Percentiles rank a stretch among this genome's conserved stretches.
Conservation (phyloP, 768 basidiomycete species). For the Psilocybe sp. region DNA sequence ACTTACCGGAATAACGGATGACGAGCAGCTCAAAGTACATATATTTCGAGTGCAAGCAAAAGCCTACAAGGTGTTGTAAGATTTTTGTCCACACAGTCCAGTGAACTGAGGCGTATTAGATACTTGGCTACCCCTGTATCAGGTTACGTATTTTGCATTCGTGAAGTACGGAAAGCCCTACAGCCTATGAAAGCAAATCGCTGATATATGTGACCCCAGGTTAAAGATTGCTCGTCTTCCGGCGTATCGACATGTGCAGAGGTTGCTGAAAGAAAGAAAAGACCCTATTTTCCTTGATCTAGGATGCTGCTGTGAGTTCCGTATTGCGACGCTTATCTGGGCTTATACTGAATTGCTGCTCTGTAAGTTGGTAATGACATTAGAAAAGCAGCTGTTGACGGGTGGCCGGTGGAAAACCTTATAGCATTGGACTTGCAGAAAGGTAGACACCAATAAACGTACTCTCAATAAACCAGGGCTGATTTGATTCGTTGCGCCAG, state of each 20-base stretch:
- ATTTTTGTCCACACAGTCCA: too few species aligned
- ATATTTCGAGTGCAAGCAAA: not conserved
- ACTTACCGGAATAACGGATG: not conserved
- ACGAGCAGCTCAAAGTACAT: not conserved
- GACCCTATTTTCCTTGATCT: slow-evolving; percentile 35
- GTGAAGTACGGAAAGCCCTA: not conserved
- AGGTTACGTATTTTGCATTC: slow-evolving; percentile 31
- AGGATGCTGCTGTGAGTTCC: slow-evolving; percentile 37
- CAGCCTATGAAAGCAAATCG: not conserved
- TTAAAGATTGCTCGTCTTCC: slow-evolving; percentile 31
- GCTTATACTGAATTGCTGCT: not conserved
- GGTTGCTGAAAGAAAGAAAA: slow-evolving; percentile 19
- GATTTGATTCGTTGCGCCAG: slow-evolving; percentile 23
- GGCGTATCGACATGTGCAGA: slow-evolving; percentile 27
- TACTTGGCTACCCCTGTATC: slow-evolving; percentile 36
- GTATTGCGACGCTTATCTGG: not conserved
- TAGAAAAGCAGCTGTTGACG: slow-evolving; percentile 35
- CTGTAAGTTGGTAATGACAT: slow-evolving; percentile 37
- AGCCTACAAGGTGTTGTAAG: not conserved
- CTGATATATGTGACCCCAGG: slow-evolving; percentile 2
- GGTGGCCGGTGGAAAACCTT: slow-evolving; percentile 34
- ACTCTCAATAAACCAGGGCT: not conserved
- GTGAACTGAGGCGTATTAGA: slow-evolving; percentile 9
- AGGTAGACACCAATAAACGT: slow-evolving; percentile 16
- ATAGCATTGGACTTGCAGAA: slow-evolving; percentile 34